Base-by-base conservation (phyloP, 73 alveolate genomes). In the Effrenium voratum region DNA sequence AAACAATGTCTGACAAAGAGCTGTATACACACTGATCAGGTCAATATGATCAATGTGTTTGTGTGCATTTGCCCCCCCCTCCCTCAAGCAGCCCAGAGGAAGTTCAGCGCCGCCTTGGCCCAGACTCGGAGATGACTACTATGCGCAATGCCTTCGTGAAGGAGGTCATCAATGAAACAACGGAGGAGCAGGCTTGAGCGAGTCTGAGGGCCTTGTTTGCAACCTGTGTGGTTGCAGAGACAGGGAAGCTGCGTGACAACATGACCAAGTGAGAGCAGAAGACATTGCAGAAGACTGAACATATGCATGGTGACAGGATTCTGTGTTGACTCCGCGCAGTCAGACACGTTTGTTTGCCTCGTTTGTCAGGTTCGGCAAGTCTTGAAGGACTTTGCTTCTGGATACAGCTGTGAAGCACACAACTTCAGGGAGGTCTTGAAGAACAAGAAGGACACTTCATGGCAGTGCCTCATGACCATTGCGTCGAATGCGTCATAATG, bases 101-200 rank as follows among this genome's bases (percentile, higher is more conserved):
- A 30, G 92, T 82, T 10, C 40, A 45, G 75, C 73, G 92, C 8
- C 92, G 92, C 13, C 73, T 82, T n/a, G 92, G 92, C 40, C 75
- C 92, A 34, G 28, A 82, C 40, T 82, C 92, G 40, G 73, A 49
- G 72, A 73, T 82, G 34, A 82, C 92, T 38, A n/a, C 13, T 46
- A 82, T 82, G 76, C 49, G 49, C 76, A 49, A 50, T 38, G 19
- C 49, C 75, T 82, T 82, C 50, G 92, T 82, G 40, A 38, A 52
- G 13, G 72, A 82, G 3, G 92, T 82, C 47, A 16, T 82, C 38
- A 38, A 82, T 50, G n/a, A 32, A 2, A 24, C 36, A 0, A 38
- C 49, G 49, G 75, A 34, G 36, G 34, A 24, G 22, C 24, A 82
- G 92, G 92, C 75, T 13, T 26, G 45, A 43, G 6, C 43, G 63